These are phyloP conservation scores for Bacidia gigantensis DNA, from an alignment of 495 filamentous ascomycete species.

Conservation along the genomic window DNA sequence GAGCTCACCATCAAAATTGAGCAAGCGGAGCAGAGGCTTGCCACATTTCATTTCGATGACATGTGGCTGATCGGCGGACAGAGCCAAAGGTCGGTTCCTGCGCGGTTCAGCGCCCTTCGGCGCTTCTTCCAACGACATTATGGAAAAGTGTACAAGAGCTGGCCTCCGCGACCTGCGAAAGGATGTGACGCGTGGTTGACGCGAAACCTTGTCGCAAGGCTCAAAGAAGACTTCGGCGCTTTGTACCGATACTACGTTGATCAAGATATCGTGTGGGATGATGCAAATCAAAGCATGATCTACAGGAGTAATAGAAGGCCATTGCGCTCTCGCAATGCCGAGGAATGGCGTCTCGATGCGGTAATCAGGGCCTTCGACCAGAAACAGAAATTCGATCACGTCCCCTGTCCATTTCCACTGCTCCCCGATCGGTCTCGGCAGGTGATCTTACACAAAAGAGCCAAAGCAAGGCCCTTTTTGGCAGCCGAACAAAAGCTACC, in stretches of 20 bases:
- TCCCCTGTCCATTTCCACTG: slow-evolving; percentile 54
- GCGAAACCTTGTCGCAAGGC: slow-evolving; percentile 32
- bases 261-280: slow-evolving; percentile 47
- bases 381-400: slow-evolving; percentile 42
- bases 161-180: slow-evolving; percentile 30
- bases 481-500: slow-evolving; percentile 13
- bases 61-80: slow-evolving; percentile 2
- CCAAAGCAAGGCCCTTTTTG: slow-evolving; percentile 2
- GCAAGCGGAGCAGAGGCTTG: slow-evolving; percentile 41
- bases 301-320: neutral
- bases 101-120: slow-evolving; percentile 5
- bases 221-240: slow-evolving; percentile 50
- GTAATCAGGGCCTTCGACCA: slow-evolving; percentile 40
- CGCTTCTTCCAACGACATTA: slow-evolving; percentile 31
- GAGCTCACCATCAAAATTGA: slow-evolving; percentile 46
- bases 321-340: neutral
- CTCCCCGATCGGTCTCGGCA: slow-evolving; percentile 15
- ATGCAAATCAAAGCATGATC: neutral
- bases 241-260: slow-evolving; percentile 60
- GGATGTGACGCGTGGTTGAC: slow-evolving; percentile 42
- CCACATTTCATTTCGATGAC: slow-evolving; percentile 42
- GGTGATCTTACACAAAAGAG: neutral
- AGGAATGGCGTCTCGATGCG: slow-evolving; percentile 3
- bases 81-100: slow-evolving; percentile 4
- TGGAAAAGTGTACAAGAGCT: slow-evolving; percentile 36